A percentile compares a stretch with the other conserved stretches of the same genome.
phyloP scores from a whole-genome alignment of 176 grass and related monocot genomes.

The Oryza glumipatula region DNA sequence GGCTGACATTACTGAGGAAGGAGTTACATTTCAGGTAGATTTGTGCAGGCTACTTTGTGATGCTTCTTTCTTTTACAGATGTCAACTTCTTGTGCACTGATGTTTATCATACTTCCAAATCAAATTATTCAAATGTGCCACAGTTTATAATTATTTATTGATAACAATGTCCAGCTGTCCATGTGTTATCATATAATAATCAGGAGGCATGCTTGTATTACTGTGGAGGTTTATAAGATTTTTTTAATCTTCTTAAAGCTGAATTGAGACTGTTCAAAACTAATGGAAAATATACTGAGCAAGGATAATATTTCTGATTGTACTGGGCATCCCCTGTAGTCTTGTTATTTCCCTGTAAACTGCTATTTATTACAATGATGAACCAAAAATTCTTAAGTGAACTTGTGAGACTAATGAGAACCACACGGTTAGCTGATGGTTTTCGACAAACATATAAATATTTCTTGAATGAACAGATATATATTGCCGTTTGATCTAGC shows the following conservation, averaged over 20 bases:
- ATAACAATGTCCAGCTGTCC: too few species aligned
- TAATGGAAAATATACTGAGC: background rate
- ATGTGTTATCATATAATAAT: too few species aligned
- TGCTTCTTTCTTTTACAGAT: background rate
- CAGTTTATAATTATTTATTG: too few species aligned
- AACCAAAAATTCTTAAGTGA: background rate
- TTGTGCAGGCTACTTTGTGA: slow-evolving; percentile 12
- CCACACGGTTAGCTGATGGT: background rate
- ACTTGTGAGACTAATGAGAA: background rate
- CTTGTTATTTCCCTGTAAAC: slow-evolving; percentile 27
- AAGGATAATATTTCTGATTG: background rate
- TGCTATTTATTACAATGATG: background rate
- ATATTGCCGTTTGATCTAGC: background rate
- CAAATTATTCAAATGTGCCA: slow-evolving; percentile 8
- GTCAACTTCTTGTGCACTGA: background rate
- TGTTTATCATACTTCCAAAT: slow-evolving; percentile 12
- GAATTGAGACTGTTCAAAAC: too few species aligned
- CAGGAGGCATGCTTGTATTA: too few species aligned
- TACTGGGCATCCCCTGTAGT: background rate
- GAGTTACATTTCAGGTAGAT: slow-evolving; percentile 96
- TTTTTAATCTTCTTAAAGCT: background rate
- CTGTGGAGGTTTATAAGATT: too few species aligned
- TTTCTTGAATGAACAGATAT: too few species aligned
- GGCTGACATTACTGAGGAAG: slow-evolving; percentile 96
- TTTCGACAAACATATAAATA: too few species aligned